Conservation (phyloP, 2,329 filamentous ascomycete species). For the Calonectria pauciramosa region DNA sequence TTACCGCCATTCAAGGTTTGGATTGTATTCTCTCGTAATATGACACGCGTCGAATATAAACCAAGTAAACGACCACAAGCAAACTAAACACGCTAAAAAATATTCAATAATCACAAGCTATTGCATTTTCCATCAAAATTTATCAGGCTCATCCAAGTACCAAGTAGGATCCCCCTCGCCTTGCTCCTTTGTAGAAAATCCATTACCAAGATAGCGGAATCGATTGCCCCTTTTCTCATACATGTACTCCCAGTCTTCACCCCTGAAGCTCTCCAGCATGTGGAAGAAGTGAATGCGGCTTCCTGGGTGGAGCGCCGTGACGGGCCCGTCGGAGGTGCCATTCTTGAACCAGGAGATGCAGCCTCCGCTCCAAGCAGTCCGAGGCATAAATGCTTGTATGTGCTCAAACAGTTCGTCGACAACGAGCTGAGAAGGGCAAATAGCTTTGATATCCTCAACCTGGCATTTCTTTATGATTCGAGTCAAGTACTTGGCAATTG, state of each 20-base stretch:
- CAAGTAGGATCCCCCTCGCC: constrained; percentile 56
- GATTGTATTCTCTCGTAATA: not conserved
- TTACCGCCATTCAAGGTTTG: not conserved
- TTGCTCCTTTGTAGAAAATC: constrained; percentile 63
- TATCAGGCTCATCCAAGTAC: constrained; percentile 53
- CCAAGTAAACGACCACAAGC: not conserved
- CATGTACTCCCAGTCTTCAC: constrained; percentile 67
- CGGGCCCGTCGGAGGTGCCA: constrained; percentile 57
- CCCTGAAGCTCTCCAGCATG: constrained; percentile 64
- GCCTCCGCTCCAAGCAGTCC: constrained; percentile 62
- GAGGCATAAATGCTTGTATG: constrained; percentile 65
- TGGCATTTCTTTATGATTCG: constrained; percentile 64
- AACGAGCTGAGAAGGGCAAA: constrained; percentile 60
- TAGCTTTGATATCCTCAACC: constrained; percentile 62
- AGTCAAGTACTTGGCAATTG: constrained; percentile 66
- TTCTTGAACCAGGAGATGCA: constrained; percentile 68
- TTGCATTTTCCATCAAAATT: constrained; percentile 32
- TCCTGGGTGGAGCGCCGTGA: constrained; percentile 65
- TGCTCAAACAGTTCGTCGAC: constrained; percentile 66
- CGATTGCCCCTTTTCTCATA: constrained; percentile 48
- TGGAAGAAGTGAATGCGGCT: constrained; percentile 66
- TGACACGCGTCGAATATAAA: not conserved
- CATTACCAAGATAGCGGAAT: constrained; percentile 64
- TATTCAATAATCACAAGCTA: not conserved
- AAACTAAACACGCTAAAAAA: not conserved